Conservation (phyloP, 2,329 filamentous ascomycete genomes). For the Alternaria viburni region DNA sequence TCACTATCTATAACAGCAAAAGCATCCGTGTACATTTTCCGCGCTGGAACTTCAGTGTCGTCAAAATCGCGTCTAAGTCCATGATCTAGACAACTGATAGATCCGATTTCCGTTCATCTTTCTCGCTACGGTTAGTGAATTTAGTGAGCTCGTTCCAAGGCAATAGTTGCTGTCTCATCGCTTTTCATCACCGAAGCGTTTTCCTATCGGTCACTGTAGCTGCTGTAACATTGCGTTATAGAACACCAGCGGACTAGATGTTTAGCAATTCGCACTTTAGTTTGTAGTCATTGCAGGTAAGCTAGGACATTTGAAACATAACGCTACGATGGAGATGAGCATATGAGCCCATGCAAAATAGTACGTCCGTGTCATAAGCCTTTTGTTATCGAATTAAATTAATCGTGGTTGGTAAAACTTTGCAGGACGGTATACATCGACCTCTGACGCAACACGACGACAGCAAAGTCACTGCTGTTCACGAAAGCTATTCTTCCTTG, state of each 20-base stretch:
- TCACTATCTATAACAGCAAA: slow-evolving; percentile 34
- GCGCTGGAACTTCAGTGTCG: slow-evolving; percentile 46
- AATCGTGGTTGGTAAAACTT: background rate
- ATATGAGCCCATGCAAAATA: background rate
- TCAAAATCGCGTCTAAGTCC: slow-evolving; percentile 5
- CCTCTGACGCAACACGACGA: background rate
- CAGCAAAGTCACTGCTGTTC: background rate
- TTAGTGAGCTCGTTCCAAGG: background rate
- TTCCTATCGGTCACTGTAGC: background rate
- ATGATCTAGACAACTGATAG: background rate
- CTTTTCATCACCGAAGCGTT: background rate
- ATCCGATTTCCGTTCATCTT: background rate
- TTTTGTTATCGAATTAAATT: background rate
- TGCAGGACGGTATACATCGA: background rate
- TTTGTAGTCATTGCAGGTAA: background rate
- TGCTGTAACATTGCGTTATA: background rate
- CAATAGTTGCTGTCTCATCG: background rate
- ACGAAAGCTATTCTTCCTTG: background rate
- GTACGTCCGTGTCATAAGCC: background rate
- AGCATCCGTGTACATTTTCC: slow-evolving; percentile 48
- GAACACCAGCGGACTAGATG: background rate
- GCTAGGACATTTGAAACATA: background rate
- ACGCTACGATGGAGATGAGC: background rate
- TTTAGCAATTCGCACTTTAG: background rate
- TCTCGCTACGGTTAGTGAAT: background rate